These are phyloP conservation scores for Dioscorea alata DNA, from an alignment of 106 monocot genomes.

Conservation along the genomic window DNA sequence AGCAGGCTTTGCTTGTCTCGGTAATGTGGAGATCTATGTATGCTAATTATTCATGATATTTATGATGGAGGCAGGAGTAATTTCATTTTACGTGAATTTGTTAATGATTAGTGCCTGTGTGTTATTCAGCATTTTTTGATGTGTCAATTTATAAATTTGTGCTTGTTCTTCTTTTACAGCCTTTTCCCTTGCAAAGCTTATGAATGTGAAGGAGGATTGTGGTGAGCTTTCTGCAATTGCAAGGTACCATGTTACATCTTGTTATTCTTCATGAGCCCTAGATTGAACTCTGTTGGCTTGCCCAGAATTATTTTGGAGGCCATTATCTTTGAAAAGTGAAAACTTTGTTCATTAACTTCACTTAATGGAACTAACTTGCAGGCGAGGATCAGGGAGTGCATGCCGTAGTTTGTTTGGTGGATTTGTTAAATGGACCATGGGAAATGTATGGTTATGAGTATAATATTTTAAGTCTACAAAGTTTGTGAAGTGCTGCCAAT, in stretches of 20 bases:
- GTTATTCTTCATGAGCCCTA: neutral
- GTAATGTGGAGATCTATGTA: slow-evolving; percentile 18
- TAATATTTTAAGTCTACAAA: neutral
- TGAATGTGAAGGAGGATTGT: slow-evolving; percentile 84
- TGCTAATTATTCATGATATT: too few species aligned
- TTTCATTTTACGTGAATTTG: too few species aligned
- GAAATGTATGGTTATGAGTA: slow-evolving; percentile 46
- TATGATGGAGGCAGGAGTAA: too few species aligned
- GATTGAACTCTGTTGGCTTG: neutral
- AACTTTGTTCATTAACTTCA: neutral
- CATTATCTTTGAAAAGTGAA: neutral
- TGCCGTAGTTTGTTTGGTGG: slow-evolving; percentile 93
- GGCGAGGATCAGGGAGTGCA: slow-evolving; percentile 98
- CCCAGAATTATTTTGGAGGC: neutral
- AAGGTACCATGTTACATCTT: slow-evolving; percentile 29
- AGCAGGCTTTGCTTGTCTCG: slow-evolving; percentile 93
- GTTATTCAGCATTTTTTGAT: too few species aligned
- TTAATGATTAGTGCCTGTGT: too few species aligned
- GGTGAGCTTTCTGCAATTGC: slow-evolving; percentile 83
- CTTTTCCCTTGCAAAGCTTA: slow-evolving; percentile 91
- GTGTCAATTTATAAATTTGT: too few species aligned
- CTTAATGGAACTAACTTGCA: slow-evolving; percentile 16
- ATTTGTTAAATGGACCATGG: slow-evolving; percentile 99
- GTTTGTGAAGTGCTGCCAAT: neutral
- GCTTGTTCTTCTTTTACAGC: slow-evolving; percentile 28